These are phyloP conservation scores for Patellaria atrata DNA, from an alignment of 495 filamentous ascomycete genomes.

Conservation along the genomic window DNA sequence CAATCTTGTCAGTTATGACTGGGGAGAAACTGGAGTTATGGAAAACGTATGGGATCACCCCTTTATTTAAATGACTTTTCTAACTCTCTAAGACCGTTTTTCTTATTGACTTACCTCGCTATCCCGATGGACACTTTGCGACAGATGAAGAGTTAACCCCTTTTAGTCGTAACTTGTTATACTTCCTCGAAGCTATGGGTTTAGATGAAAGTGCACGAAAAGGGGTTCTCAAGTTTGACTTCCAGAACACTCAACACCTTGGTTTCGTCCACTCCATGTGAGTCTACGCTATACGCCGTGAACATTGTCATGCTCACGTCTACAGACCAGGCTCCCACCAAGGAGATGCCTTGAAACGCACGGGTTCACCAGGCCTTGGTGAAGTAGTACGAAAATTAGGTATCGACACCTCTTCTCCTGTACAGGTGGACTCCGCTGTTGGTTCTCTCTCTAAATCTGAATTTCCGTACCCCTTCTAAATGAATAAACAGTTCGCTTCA, in stretches of 20 bases:
- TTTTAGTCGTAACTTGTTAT: constrained; percentile 56
- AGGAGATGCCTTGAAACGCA: constrained; percentile 41
- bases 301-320: not conserved
- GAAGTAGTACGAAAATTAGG: constrained; percentile 43
- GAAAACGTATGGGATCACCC: constrained; percentile 71
- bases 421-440: constrained; percentile 35
- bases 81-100: constrained; percentile 42
- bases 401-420: constrained; percentile 23
- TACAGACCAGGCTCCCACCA: constrained; percentile 29
- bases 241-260: constrained; percentile 47
- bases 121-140: constrained; percentile 22
- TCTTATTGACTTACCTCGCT: constrained; percentile 66
- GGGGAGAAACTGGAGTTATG: constrained; percentile 67
- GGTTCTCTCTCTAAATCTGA: no score
- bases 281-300: not conserved
- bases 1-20: constrained; percentile 68
- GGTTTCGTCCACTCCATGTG: constrained; percentile 70
- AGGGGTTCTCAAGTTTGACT: constrained; percentile 58
- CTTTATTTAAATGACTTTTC: constrained; percentile 3
- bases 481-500: no score
- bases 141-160: constrained; percentile 30
- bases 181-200: constrained; percentile 55
- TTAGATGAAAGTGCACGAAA: constrained; percentile 45
- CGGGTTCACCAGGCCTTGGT: constrained; percentile 56
- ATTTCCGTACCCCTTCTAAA: no score